phyloP scores from a whole-genome alignment of 176 grass and related monocot genomes.

The Eleusine indica region DNA sequence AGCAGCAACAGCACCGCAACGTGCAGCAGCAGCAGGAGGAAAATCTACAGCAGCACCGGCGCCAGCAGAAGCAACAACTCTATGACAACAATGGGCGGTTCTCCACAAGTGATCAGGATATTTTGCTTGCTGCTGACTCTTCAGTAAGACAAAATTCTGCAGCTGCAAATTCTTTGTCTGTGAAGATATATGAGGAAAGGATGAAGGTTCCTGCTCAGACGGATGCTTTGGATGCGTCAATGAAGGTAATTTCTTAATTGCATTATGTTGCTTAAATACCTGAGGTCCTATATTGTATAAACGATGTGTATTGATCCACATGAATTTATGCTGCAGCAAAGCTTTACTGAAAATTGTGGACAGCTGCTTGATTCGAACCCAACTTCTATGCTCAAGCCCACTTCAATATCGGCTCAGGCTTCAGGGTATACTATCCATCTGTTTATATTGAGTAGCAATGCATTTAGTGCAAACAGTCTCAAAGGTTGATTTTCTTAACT shows the following conservation, averaged over 20 bases:
- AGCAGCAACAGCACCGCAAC: conserved; percentile 38
- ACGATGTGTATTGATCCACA: neutral
- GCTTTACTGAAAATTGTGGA: conserved; percentile 46
- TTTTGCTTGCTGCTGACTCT: conserved; percentile 40
- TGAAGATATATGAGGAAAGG: conserved; percentile 61
- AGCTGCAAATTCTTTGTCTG: conserved; percentile 50
- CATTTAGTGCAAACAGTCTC: neutral
- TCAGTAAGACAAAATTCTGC: conserved; percentile 44
- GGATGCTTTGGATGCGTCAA: conserved; percentile 45
- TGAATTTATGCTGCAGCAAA: conserved; percentile 52
- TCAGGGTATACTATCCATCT: conserved; percentile 54
- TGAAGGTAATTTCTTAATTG: conserved; percentile 45
- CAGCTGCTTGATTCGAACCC: conserved; percentile 64
- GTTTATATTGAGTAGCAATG: conserved; percentile 4
- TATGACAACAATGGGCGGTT: conserved; percentile 42
- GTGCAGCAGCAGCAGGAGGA: conserved; percentile 45
- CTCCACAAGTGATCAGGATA: conserved; percentile 51
- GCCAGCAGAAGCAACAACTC: conserved; percentile 54
- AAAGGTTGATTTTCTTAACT: conserved; percentile 5
- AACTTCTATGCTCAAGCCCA: conserved; percentile 52
- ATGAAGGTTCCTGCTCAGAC: conserved; percentile 60
- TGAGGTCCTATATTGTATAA: neutral
- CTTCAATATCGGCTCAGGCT: conserved; percentile 54
- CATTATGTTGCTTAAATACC: conserved; percentile 17
- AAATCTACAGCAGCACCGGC: conserved; percentile 26